Evolutionary conservation across 2,329 filamentous ascomycete species (phyloP).

Genomic region (Capronia epimyces): DNA sequence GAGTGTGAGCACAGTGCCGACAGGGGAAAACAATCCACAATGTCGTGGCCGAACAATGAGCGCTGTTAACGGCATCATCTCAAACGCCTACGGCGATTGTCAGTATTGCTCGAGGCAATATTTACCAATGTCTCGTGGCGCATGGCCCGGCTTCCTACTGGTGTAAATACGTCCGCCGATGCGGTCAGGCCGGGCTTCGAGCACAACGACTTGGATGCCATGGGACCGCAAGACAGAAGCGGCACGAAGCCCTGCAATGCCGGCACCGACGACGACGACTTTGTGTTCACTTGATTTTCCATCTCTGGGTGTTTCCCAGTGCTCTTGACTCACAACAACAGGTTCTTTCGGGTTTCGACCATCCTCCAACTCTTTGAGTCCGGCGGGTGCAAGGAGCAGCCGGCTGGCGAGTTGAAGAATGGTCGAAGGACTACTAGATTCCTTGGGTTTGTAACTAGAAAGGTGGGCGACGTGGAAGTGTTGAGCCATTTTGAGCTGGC

Average conservation of each 20-base stretch:
- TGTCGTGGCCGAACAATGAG: slow-evolving; percentile 26
- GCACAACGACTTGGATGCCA: slow-evolving; percentile 34
- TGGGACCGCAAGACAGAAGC: slow-evolving; percentile 35
- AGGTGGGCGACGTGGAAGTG: slow-evolving; percentile 28
- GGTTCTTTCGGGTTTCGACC: slow-evolving; percentile 27
- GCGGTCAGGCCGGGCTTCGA: slow-evolving; percentile 35
- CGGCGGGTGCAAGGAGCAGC: slow-evolving; percentile 21
- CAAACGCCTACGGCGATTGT: slow-evolving; percentile 31
- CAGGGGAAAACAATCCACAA: slow-evolving; percentile 25
- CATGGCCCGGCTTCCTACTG: slow-evolving; percentile 35
- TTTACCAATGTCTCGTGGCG: slow-evolving; percentile 39
- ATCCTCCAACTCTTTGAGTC: slow-evolving; percentile 25
- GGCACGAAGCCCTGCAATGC: slow-evolving; percentile 35
- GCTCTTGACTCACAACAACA: slow-evolving; percentile 24
- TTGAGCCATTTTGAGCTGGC: slow-evolving; percentile 33
- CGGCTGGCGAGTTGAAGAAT: slow-evolving; percentile 26
- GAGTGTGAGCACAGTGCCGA: slow-evolving; percentile 21
- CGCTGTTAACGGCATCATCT: slow-evolving; percentile 26
- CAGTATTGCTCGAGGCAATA: slow-evolving; percentile 31
- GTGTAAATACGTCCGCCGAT: slow-evolving; percentile 39
- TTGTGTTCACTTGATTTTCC: slow-evolving; percentile 23
- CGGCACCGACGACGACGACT: slow-evolving; percentile 36
- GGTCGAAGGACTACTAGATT: slow-evolving; percentile 28
- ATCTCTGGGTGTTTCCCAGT: slow-evolving; percentile 16
- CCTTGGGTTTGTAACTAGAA: slow-evolving; percentile 29